Base-by-base conservation (phyloP, 1,284 basidiomycete genomes). In the Pseudozyma tsukubaensis region DNA sequence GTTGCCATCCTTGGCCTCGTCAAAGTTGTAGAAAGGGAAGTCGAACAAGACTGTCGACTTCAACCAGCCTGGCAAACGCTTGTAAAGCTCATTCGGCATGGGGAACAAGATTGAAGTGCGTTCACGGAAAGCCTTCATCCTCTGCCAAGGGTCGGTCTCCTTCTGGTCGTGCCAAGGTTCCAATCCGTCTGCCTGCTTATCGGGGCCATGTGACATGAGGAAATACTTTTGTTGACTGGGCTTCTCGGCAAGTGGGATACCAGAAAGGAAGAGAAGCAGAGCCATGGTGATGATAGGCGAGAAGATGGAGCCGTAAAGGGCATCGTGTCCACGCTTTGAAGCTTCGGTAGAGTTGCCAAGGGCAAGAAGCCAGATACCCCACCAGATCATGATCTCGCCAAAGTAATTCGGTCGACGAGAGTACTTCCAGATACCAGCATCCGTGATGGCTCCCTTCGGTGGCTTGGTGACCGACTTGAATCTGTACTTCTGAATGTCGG, bases 201-300 rank as follows among this genome's bases (percentile, higher is more conserved):
- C 61, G 12, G 70, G 66, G 4, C 67, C 79, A 42, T 77, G 80
- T 18, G 88, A 88, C 81, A 90, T 86, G 51, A 91, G 85, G 83
- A 88, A 91, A 79, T 89, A 91, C 72, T 88, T 88, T 78, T 89
- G 88, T 5, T 90, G 90, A 19, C 88, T 87, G 0, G 91, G 90
- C 82, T 91, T 92, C 81, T 92, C 91, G 1, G 90, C 90, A 0
- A 89, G 89, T 0, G 91, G 91, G 16, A 92, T 80, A 3, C 91
- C 91, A 3, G 90, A 91, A 3, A 87, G 18, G 92, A 85, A 40
- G 89, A 67, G 57, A 49, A 59, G 54, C 16, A 81, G 68, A 16
- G 72, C 50, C 60, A 80, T 78, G 58, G 80, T 83, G 71, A 83
- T 78, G 58, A 82, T 53, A 0, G 81, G 81, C 37, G 80, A 81